Base-by-base conservation (phyloP, 768 basidiomycete species). In the Rhodocollybia butyracea region DNA sequence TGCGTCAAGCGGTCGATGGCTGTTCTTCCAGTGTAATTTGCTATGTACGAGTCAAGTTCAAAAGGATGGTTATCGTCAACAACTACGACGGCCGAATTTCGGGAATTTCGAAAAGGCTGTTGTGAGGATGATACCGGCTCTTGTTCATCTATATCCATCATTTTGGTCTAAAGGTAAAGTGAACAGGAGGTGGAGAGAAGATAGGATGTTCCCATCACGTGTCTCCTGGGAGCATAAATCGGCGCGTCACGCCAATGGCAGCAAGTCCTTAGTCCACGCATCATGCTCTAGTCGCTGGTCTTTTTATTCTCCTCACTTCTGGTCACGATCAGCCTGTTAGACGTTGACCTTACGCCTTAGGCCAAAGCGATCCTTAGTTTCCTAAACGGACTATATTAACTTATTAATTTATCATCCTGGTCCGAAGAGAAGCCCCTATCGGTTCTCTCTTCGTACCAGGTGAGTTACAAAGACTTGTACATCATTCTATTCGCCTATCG, bases 11-110 rank as follows among this genome's bases (percentile, higher is more conserved):
- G 80, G 59, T 86, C 82, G 56, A 93, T 77, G n/a, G 82, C 83
- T 3, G 84, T 84, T 27, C 89, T 81, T n/a, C 90, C 92, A 88
- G 54, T 57, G 21, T 94, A 95, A 51, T 82, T 80, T 40, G 86
- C 74, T 56, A 87, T 84, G 68, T 91, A 89, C 39, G 82, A 69
- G 55, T 95, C 94, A 51, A 95, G 80, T 65, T 96, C 93, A 65
- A 93, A 94, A 3, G 93, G 91, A 64, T 94, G 91, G 0, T 78
- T 78, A 40, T 90, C 89, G 68, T 93, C 87, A 13, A 94, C 79
- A 12, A 73, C 71, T 2, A 79, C 79, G 21, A 76, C 60, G 29
- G 65, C 54, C 38, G 40, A 58, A 30, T 24, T 36, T 36, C 31
- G 10, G 8, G 53, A 29, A 22, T 64, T 68, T 46, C n/a, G 12